These are phyloP conservation scores for Phytophthora pini DNA, from an alignment of 352 stramenopile species.

Conservation along the genomic window DNA sequence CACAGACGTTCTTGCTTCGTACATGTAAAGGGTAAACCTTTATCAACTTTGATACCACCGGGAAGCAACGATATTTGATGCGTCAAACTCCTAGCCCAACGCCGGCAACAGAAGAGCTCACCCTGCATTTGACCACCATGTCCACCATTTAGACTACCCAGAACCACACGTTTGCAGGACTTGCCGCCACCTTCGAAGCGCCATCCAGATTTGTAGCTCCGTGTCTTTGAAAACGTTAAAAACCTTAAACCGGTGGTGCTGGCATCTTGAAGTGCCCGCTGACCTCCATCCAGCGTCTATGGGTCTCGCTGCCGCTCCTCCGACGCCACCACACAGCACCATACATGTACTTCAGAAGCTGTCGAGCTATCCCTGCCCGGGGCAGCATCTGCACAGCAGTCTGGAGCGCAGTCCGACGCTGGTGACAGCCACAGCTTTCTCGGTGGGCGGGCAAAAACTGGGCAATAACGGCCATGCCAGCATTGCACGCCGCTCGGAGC, in stretches of 20 bases:
- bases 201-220: slow-evolving; percentile 13
- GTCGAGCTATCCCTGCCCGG: neutral
- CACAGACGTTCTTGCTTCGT: neutral
- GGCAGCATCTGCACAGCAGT: neutral
- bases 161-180: neutral
- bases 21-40: neutral
- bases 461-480: neutral
- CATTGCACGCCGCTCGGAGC: slow-evolving; percentile 18
- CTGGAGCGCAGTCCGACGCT: neutral
- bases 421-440: slow-evolving; percentile 8
- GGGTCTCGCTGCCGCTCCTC: neutral
- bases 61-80: too few relatives aligned
- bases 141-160: too few relatives aligned
- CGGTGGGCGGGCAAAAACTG: slow-evolving; percentile 18
- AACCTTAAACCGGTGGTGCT: slow-evolving; percentile 15
- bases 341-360: neutral
- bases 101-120: too few relatives aligned
- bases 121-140: too few relatives aligned
- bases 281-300: slow-evolving; percentile 18
- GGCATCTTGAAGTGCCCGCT: slow-evolving; percentile 23
- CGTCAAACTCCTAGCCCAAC: too few relatives aligned
- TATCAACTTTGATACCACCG: neutral
- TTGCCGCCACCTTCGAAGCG: neutral
- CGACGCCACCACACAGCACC: neutral
- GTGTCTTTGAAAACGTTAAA: slow-evolving; percentile 4